Evolutionary conservation across 2,329 filamentous ascomycete species (phyloP).

Genomic region (Aspergillus pseudoviridinutans): DNA sequence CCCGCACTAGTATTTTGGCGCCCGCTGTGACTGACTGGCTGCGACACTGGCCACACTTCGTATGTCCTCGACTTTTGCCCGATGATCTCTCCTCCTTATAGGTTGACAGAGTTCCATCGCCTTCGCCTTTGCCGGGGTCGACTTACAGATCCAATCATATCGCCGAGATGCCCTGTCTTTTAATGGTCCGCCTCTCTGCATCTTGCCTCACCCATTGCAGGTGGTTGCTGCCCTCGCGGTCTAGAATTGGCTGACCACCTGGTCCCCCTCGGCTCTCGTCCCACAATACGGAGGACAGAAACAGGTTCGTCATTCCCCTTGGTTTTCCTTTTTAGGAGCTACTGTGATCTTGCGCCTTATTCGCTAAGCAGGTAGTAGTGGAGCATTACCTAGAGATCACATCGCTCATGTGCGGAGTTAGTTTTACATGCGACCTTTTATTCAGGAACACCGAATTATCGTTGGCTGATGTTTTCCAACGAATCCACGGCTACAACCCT

Average conservation of each 20-base stretch:
- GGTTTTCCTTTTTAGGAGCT: neutral
- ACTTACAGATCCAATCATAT: conserved; percentile 11
- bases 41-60: conserved; percentile 1
- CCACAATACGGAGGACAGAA: neutral
- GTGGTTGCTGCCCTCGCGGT: conserved; percentile 1
- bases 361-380: neutral
- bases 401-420: neutral
- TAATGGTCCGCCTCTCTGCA: neutral
- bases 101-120: conserved; percentile 1
- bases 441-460: neutral
- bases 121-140: conserved; percentile 12
- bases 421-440: neutral
- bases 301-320: conserved; percentile 4
- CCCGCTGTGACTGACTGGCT: conserved; percentile 8
- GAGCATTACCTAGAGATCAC: neutral
- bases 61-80: neutral
- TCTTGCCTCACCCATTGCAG: neutral
- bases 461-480: conserved; percentile 1
- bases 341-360: neutral
- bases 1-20: conserved; percentile 12
- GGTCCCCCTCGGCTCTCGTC: neutral
- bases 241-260: conserved; percentile 14
- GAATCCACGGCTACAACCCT: conserved; percentile 7
- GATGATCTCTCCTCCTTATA: conserved; percentile 1
- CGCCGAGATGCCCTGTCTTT: neutral